A percentile compares a stretch with the other conserved stretches of the same genome.
Evolutionary conservation across 139 green algal species (phyloP).

Genomic region (Micromonas pusilla): DNA sequence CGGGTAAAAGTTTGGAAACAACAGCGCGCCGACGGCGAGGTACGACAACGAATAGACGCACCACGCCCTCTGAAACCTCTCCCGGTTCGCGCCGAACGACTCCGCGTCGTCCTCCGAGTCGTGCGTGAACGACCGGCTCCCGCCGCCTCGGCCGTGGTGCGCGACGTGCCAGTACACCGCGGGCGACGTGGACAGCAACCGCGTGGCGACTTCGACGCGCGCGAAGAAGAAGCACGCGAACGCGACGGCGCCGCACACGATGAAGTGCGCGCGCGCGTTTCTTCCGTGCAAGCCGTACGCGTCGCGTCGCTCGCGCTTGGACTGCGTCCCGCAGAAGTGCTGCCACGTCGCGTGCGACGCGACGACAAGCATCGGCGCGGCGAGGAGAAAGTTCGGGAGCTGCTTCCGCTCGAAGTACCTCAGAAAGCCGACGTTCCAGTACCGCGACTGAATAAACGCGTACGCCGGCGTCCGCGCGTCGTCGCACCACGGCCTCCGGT

Average conservation of each 20-base stretch:
- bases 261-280: not conserved
- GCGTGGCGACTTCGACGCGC: conserved; percentile 49
- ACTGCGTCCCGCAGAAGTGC: not conserved
- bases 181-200: conserved; percentile 69
- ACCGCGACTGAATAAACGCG: conserved; percentile 68
- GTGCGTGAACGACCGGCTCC: not conserved
- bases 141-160: not conserved
- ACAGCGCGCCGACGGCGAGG: not conserved
- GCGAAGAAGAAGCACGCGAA: not conserved
- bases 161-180: conserved; percentile 34
- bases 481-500: not conserved
- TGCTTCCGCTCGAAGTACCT: conserved; percentile 39
- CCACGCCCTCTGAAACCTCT: too few species aligned
- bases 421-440: conserved; percentile 58
- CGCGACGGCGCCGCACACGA: not conserved
- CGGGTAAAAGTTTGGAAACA: conserved; percentile 20
- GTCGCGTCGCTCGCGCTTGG: not conserved
- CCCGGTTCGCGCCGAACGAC: too few species aligned
- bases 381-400: conserved; percentile 75
- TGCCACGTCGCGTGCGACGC: not conserved
- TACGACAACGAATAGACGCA: conserved; percentile 6
- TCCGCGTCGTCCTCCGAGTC: not conserved
- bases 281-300: too few species aligned
- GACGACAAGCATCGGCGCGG: conserved; percentile 52
- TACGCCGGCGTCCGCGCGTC: conserved; percentile 43